phyloP scores from a whole-genome alignment of 2,329 filamentous ascomycete genomes.

The Thermothelomyces thermophilus region DNA sequence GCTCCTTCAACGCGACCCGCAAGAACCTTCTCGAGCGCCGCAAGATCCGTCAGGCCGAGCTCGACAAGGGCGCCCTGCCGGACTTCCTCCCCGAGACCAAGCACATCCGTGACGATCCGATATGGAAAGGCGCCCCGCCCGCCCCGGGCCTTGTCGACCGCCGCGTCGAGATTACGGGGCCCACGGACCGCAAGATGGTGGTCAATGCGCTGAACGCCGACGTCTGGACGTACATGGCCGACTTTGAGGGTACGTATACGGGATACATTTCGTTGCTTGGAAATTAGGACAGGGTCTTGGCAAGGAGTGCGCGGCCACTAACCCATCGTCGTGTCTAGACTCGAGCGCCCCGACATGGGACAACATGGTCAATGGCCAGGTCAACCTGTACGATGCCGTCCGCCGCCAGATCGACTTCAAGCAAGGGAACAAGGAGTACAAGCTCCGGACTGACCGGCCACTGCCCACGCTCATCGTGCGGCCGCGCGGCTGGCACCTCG shows the following conservation, averaged over 20 bases:
- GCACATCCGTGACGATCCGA: slow-evolving; percentile 87
- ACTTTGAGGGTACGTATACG: slow-evolving; percentile 83
- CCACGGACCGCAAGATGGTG: slow-evolving; percentile 98
- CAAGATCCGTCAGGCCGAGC: slow-evolving; percentile 78
- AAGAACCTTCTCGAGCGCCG: slow-evolving; percentile 85
- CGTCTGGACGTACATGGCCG: slow-evolving; percentile 99
- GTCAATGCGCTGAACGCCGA: slow-evolving; percentile 94
- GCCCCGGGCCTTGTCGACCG: slow-evolving; percentile 90
- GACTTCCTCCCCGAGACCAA: slow-evolving; percentile 95
- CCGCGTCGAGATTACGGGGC: slow-evolving; percentile 93
- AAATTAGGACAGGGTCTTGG: neutral
- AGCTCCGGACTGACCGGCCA: slow-evolving; percentile 82
- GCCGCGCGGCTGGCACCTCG: slow-evolving; percentile 93
- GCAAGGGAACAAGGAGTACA: slow-evolving; percentile 92
- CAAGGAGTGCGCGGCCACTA: neutral
- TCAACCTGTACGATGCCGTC: slow-evolving; percentile 95
- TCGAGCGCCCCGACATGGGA: slow-evolving; percentile 96
- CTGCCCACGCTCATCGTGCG: slow-evolving; percentile 88
- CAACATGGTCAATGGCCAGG: slow-evolving; percentile 98
- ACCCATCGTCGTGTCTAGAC: slow-evolving; percentile 52
- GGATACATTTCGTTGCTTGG: no score
- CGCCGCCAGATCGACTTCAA: slow-evolving; percentile 94
- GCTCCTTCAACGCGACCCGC: slow-evolving; percentile 85
- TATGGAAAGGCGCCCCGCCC: slow-evolving; percentile 88
- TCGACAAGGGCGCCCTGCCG: slow-evolving; percentile 80